Evolutionary conservation across 306 rosid species (phyloP), one percentile per base, ranked within the genome.

Genomic region (Gastrolobium villosum): DNA sequence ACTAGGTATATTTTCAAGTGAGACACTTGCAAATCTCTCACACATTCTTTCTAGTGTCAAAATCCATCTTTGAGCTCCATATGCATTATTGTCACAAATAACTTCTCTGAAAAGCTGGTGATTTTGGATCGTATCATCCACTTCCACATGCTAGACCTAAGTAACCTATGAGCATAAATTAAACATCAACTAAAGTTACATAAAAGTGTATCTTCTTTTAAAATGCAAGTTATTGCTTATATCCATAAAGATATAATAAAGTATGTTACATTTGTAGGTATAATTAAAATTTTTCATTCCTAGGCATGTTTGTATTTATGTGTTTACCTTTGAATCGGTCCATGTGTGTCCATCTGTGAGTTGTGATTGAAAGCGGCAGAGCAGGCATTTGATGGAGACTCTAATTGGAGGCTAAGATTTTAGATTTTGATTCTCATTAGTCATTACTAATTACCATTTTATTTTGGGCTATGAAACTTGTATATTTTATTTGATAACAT

Each of bases 21-120:
- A 69, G 74, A 76, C 55, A 65, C n/a, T 60, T 43, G 54, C 37
- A 45, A 80, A 46, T 80, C 96, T 88, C 50, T 90, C 90, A 46
- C 90, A 86, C 90, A 85, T 94, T 80, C 94, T 90, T 75, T 90
- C 75, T 1, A 94, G 92, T 41, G 92, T 72, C 57, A 49, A 45
- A 63, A 92, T n/a, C 98, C 97, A 94, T 73, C 93, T 83, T 40
- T 85, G 79, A 10, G 97, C 97, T 56, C 96, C 89, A 81, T 85
- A 94, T 7, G 90, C 89, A 13, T 66, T 53, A 3, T 31, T 73
- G 35, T 56, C 39, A 37, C 75, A 82, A 6, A 89, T 57, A 50
- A 86, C 74, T 63, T 89, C 89, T 74, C 86, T 79, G 34, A 76
- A 94, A 15, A 84, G 84, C 14, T 53, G 37, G 60, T 90, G 86